Percentiles rank a stretch among this genome's conserved stretches.
Conservation (phyloP, 805 yeast species). For the Scheffersomyces ergatensis region DNA sequence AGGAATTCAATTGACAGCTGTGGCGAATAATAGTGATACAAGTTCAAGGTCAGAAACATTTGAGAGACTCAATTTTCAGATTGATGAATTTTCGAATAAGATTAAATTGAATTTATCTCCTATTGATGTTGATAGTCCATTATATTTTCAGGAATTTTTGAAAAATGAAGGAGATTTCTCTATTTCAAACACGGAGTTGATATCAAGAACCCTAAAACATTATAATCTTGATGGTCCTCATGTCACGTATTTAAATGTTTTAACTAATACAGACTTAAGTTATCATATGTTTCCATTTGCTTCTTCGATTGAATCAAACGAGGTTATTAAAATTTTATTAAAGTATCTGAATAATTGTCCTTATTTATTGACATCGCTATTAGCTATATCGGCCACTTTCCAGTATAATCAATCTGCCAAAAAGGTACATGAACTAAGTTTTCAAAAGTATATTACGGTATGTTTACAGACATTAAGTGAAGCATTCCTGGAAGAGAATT, state of each 20-base stretch:
- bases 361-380: slow-evolving; percentile 59
- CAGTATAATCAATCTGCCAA: slow-evolving; percentile 39
- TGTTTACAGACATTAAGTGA: slow-evolving; percentile 56
- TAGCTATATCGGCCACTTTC: slow-evolving; percentile 67
- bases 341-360: slow-evolving; percentile 57
- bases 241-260: slow-evolving; percentile 25
- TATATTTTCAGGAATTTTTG: neutral
- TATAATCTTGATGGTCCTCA: slow-evolving; percentile 27
- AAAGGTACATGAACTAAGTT: slow-evolving; percentile 46
- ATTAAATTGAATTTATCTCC: neutral
- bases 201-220: slow-evolving; percentile 20
- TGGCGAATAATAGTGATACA: neutral
- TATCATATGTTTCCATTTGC: slow-evolving; percentile 38
- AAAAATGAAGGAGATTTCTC: slow-evolving; percentile 1
- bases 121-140: neutral
- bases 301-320: slow-evolving; percentile 30
- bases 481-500: slow-evolving; percentile 28
- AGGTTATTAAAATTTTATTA: slow-evolving; percentile 41
- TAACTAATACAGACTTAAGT: slow-evolving; percentile 27
- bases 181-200: slow-evolving; percentile 20
- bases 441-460: slow-evolving; percentile 56
- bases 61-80: slow-evolving; percentile 15
- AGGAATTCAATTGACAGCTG: neutral
- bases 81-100: slow-evolving; percentile 16
- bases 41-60: slow-evolving; percentile 10